Conservation (phyloP, 78 protist species). For the Dictyostelium discoideum region DNA sequence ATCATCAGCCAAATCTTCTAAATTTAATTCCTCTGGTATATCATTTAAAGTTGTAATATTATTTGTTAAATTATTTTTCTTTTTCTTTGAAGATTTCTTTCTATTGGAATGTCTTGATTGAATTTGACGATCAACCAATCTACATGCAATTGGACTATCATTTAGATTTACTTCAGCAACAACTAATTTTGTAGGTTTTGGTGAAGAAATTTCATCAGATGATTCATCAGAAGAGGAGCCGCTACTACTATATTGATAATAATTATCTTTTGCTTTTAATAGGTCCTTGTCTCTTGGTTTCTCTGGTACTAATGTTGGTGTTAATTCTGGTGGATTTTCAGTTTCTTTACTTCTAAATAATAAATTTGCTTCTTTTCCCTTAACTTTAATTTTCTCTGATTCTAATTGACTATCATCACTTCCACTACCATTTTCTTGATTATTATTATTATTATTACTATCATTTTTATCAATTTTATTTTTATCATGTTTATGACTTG, state of each 20-base stretch:
- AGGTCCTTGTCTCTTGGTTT: background rate
- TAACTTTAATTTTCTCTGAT: background rate
- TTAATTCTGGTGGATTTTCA: background rate
- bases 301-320: background rate
- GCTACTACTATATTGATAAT: background rate
- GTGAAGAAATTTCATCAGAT: background rate
- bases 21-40: background rate
- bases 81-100: background rate
- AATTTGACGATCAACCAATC: background rate
- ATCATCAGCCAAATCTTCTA: background rate
- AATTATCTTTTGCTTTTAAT: background rate
- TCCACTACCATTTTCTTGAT: background rate
- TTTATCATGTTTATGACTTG: background rate
- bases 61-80: background rate
- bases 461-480: background rate
- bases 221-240: background rate
- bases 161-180: background rate
- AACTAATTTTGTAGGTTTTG: background rate
- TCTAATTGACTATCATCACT: background rate
- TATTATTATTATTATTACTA: background rate
- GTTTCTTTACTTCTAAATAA: slow-evolving; percentile 27
- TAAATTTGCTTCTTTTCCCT: slow-evolving; percentile 1
- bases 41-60: background rate
- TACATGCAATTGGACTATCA: slow-evolving; percentile 3
- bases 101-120: background rate